phyloP scores from a whole-genome alignment of 345 rosid genomes.

The Euphorbia tirucalli region DNA sequence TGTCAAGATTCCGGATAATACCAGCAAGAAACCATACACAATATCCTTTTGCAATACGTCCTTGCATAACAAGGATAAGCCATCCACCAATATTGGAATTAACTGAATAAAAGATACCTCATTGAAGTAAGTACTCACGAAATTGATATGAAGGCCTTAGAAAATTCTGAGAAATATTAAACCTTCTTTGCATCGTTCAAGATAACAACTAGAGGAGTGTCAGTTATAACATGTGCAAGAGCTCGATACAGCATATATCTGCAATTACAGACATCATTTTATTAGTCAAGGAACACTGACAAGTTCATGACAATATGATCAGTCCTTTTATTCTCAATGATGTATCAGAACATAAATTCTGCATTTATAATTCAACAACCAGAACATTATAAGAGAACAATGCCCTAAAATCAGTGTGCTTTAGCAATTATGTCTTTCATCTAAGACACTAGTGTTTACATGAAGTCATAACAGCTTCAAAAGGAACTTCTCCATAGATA shows the following conservation, averaged over 20 bases:
- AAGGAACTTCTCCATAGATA: not conserved
- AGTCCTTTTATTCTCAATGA: not conserved
- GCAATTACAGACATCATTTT: constrained; percentile 31
- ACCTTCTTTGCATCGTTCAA: constrained; percentile 73
- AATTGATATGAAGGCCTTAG: constrained; percentile 7
- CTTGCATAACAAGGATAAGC: constrained; percentile 47
- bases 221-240: constrained; percentile 62
- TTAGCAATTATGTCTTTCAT: not conserved
- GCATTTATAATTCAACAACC: not conserved
- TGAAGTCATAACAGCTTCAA: not conserved
- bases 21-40: constrained; percentile 62
- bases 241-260: constrained; percentile 63
- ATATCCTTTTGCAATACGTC: constrained; percentile 53
- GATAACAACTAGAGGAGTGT: constrained; percentile 63
- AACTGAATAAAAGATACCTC: constrained; percentile 38
- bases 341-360: not conserved
- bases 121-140: constrained; percentile 16
- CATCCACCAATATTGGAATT: constrained; percentile 63
- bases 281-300: constrained; percentile 13
- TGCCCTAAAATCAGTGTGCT: not conserved
- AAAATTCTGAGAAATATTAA: constrained; percentile 17
- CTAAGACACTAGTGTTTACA: not conserved
- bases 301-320: not conserved
- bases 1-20: constrained; percentile 74
- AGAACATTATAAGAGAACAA: not conserved